phyloP scores from a whole-genome alignment of 768 basidiomycete species.

The Lentinula boryana region DNA sequence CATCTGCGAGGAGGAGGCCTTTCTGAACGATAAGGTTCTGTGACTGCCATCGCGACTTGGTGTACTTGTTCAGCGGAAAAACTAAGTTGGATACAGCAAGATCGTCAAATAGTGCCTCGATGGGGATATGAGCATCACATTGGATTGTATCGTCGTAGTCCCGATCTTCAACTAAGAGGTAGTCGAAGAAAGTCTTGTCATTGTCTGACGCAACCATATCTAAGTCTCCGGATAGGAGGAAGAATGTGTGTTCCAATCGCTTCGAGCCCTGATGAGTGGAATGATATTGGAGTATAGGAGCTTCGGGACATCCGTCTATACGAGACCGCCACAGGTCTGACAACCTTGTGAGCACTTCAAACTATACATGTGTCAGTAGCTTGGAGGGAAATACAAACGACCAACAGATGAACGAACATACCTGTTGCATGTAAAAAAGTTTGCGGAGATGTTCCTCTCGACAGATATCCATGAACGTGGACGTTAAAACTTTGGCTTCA shows the following conservation, averaged over 20 bases:
- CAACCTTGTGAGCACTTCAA: slow-evolving; percentile 41
- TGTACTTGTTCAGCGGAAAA: slow-evolving; percentile 36
- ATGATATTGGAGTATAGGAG: slow-evolving; percentile 36
- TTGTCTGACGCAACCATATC: slow-evolving; percentile 34
- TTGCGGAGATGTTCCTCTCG: slow-evolving; percentile 34
- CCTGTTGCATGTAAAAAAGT: slow-evolving; percentile 50
- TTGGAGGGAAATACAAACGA: neutral
- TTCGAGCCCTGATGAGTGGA: slow-evolving; percentile 18
- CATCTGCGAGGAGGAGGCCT: slow-evolving; percentile 33
- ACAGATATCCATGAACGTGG: slow-evolving; percentile 44
- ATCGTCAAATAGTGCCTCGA: slow-evolving; percentile 46
- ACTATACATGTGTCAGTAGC: slow-evolving; percentile 20
- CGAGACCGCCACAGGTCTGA: slow-evolving; percentile 41
- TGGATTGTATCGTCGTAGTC: slow-evolving; percentile 12
- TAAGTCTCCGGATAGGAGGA: slow-evolving; percentile 34
- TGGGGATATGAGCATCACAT: slow-evolving; percentile 25
- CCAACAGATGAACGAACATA: slow-evolving; percentile 12
- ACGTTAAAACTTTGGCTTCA: slow-evolving; percentile 30
- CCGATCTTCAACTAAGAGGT: slow-evolving; percentile 34
- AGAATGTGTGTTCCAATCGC: slow-evolving; percentile 30
- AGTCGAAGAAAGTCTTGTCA: slow-evolving; percentile 37
- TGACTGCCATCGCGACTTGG: slow-evolving; percentile 28
- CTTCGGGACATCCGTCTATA: slow-evolving; percentile 44
- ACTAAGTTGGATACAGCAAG: slow-evolving; percentile 38
- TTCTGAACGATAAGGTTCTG: slow-evolving; percentile 33